Conservation (phyloP, 306 rosid species). For the Albizia julibrissin region DNA sequence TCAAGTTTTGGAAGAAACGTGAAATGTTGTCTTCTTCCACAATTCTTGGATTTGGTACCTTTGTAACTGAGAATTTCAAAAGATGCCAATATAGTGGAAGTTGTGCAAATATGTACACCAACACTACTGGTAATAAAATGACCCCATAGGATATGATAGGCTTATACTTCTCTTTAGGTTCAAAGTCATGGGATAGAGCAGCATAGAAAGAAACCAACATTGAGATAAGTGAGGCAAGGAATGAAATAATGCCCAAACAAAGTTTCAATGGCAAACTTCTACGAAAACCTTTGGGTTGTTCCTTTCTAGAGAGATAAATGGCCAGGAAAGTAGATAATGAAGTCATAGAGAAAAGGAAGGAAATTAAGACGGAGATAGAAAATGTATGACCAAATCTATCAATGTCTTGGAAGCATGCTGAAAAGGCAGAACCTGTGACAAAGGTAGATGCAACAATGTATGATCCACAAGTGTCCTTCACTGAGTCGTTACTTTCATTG, state of each 20-base stretch:
- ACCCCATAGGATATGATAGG: background rate
- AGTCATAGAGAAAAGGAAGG: background rate
- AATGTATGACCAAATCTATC: background rate
- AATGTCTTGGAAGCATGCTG: background rate
- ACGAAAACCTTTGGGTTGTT: background rate
- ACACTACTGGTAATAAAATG: background rate
- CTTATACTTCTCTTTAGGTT: background rate
- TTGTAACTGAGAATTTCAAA: background rate
- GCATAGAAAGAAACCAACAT: slow-evolving; percentile 3
- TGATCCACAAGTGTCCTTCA: slow-evolving; percentile 5
- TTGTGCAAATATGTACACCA: background rate
- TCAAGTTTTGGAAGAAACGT: background rate
- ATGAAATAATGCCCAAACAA: background rate
- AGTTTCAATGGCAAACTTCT: background rate
- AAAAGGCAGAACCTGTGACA: background rate
- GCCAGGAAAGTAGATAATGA: background rate
- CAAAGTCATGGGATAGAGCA: background rate
- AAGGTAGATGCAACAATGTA: slow-evolving; percentile 19
- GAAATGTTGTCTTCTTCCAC: background rate
- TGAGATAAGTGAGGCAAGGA: background rate
- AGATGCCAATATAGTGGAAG: background rate
- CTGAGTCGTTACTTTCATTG: background rate
- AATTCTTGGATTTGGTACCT: background rate
- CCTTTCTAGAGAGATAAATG: background rate
- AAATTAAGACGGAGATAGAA: background rate